Evolutionary conservation across 768 basidiomycete species (phyloP), one percentile per base, ranked within the genome.

Genomic region (Leucosporidium creatinivorum): DNA sequence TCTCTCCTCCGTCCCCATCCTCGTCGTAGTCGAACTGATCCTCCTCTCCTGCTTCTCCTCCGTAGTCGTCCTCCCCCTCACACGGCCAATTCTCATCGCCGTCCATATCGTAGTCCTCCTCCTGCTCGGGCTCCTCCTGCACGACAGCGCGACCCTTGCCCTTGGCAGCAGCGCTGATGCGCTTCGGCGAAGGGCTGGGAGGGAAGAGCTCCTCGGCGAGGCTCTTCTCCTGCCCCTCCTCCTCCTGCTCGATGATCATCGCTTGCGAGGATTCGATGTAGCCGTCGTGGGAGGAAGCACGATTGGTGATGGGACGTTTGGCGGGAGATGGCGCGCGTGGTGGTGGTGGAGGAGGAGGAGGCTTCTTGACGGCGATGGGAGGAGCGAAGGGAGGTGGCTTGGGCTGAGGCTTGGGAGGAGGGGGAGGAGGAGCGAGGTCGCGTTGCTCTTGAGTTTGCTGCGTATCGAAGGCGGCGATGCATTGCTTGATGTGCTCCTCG

Each of bases 11-110:
- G 48, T 70, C 69, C 58, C 66, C 69, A 17, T 65, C 63, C 31
- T 62, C 61, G 26, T 60, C 62, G n/a, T 26, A 26, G n/a, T 49
- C 26, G 23, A 39, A n/a, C 4, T 47, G 33, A 10, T 51, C 55
- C 28, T 89, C 75, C 48, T 85, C 77, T 21, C 48, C 15, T 0
- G 57, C 58, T 9, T 23, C 13, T 18, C 28, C 28, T 15, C 18
- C 33, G 28, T 4, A 3, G 8, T 36, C 36, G 30, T 63, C 62
- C 62, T 19, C 61, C 61, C 30, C 61, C 23, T 36, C 19, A n/a
- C 47, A 9, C 55, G 28, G 52, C 57, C 55, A 25, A 15, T 58
- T 56, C 26, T 31, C 48, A n/a, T 63, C 58, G 8, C 59, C 57
- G 19, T 33, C 36, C 36, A 44, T 30, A 26, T 49, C n/a, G 62